Base-by-base conservation (phyloP, 2,329 filamentous ascomycete species). In the Emmonsia crescens region DNA sequence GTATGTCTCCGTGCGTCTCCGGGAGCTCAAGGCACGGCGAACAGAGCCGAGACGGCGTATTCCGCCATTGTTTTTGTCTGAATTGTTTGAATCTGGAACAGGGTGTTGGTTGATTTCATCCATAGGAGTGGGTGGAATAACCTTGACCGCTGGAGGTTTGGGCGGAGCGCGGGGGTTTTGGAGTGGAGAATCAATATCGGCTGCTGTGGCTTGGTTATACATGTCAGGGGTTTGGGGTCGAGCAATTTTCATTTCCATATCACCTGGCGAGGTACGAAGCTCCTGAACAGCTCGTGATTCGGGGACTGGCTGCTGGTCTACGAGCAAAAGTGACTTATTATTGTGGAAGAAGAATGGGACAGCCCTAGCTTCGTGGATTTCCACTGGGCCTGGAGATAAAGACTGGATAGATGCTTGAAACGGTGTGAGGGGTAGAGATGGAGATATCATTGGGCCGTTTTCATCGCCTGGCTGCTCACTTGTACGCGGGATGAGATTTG, bases 261-360 rank as follows among this genome's bases (percentile, higher is more conserved):
- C 62, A 36, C 61, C 46, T 29, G 62, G 58, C 52, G 66, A 44
- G 21, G 65, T 67, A 44, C 68, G 71, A 31, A 72, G 64, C 16
- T 65, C 66, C 51, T 67, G 71, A n/a, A 73, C 68, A 29, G 67
- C 69, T 19, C 62, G 70, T 10, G 72, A 69, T 48, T 72, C 70
- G 10, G 66, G 8, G 24, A 33, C 61, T 55, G 71, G 65, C 54
- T 72, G 69, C 60, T 83, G 80, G 66, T 87, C 81, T n/a, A 87
- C 81, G n/a, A 87, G 72, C n/a, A 86, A 74, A 5, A 87, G 72
- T 6, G 83, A 86, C 51, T 83, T 75, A 65, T 87, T 87, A 70
- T 84, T 84, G 71, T 87, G 85, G 2, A 84, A 80, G 64, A 81
- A 86, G 40, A 86, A 79, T 62, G 78, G 82, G 16, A 87, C 78